Conservation (phyloP, 139 green algal genomes). For the Chlorella sorokiniana region DNA sequence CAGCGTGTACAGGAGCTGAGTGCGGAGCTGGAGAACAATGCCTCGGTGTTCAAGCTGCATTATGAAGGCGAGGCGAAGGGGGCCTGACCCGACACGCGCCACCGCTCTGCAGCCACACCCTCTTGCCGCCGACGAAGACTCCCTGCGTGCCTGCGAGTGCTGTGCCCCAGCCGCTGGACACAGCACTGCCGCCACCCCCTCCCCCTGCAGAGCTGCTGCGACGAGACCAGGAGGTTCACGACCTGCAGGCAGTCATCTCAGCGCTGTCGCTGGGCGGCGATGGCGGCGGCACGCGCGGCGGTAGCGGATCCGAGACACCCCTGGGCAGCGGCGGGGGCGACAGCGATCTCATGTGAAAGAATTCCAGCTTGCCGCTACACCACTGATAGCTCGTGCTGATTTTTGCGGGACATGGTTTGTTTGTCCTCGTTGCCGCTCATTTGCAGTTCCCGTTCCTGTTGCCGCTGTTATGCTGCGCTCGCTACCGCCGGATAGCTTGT, state of each 20-base stretch:
- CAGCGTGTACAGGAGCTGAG: not conserved
- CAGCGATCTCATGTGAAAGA: not conserved
- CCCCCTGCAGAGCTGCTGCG: conserved; percentile 34
- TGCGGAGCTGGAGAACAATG: conserved; percentile 27
- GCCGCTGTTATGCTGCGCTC: too few species aligned
- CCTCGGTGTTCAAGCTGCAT: conserved; percentile 31
- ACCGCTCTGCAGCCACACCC: too few species aligned
- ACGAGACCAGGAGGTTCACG: conserved; percentile 16
- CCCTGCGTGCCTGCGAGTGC: too few species aligned
- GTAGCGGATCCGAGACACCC: not conserved
- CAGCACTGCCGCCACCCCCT: too few species aligned
- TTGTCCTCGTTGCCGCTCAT: not conserved
- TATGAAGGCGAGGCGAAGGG: too few species aligned
- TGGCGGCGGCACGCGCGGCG: not conserved
- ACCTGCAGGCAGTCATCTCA: conserved; percentile 25
- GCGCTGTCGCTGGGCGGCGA: conserved; percentile 20
- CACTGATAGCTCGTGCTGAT: not conserved
- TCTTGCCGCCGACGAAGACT: too few species aligned
- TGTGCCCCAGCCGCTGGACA: too few species aligned
- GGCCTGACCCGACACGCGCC: too few species aligned
- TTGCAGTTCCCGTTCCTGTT: too few species aligned
- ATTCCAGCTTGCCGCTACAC: not conserved
- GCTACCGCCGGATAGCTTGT: too few species aligned
- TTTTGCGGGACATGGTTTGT: not conserved
- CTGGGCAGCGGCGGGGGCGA: not conserved